These are phyloP conservation scores for Colletotrichum endophyticum DNA, from an alignment of 2,329 filamentous ascomycete species.

Conservation along the genomic window DNA sequence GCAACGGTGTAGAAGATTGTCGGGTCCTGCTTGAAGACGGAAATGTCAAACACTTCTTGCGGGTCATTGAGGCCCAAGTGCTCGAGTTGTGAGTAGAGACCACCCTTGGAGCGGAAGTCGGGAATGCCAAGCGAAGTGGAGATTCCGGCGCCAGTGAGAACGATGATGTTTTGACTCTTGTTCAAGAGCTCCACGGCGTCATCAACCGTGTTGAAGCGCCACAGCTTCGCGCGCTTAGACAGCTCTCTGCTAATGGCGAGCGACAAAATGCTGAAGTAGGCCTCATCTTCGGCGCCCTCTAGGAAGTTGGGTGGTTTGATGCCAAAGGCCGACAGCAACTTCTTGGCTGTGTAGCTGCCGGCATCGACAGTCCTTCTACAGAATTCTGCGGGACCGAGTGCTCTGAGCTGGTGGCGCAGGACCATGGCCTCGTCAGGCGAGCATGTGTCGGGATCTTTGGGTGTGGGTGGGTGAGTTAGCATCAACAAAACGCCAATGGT, in stretches of 20 bases:
- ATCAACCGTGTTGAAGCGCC: slow-evolving; percentile 82
- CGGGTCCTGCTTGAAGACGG: slow-evolving; percentile 85
- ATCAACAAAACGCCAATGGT: background rate
- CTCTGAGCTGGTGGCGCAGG: slow-evolving; percentile 74
- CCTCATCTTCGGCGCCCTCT: slow-evolving; percentile 73
- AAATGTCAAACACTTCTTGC: slow-evolving; percentile 94
- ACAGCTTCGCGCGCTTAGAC: slow-evolving; percentile 79
- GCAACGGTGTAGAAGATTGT: slow-evolving; percentile 90
- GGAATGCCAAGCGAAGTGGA: slow-evolving; percentile 96
- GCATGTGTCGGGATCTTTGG: slow-evolving; percentile 55
- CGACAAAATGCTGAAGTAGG: slow-evolving; percentile 76
- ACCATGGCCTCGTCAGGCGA: slow-evolving; percentile 71
- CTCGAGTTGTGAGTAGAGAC: slow-evolving; percentile 85
- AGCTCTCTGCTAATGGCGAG: slow-evolving; percentile 82
- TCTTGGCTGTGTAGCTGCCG: slow-evolving; percentile 76
- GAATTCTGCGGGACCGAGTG: slow-evolving; percentile 80
- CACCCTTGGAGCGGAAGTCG: slow-evolving; percentile 93
- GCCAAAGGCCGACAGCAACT: slow-evolving; percentile 85
- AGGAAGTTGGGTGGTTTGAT: slow-evolving; percentile 77
- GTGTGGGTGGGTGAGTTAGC: slow-evolving; percentile 17
- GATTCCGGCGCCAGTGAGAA: slow-evolving; percentile 94
- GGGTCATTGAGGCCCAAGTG: slow-evolving; percentile 82
- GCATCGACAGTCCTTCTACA: slow-evolving; percentile 73
- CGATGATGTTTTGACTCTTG: slow-evolving; percentile 81
- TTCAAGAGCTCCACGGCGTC: slow-evolving; percentile 83